Base-by-base conservation (phyloP, 352 stramenopile species). In the Plasmopara muralis region DNA sequence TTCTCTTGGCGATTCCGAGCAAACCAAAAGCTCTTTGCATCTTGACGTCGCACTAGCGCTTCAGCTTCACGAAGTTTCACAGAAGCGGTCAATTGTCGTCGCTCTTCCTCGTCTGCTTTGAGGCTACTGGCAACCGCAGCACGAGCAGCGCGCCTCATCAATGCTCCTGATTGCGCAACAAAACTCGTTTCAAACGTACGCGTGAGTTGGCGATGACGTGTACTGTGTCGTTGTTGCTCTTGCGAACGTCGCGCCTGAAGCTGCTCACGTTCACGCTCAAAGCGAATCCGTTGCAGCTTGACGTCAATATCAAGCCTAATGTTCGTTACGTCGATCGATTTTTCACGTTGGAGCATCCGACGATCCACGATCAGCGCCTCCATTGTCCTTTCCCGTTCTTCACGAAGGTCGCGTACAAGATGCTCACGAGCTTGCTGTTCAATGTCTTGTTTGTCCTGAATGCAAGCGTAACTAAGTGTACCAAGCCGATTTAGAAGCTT, bases 11-110 rank as follows among this genome's bases (percentile, higher is more conserved):
- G 75, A 57, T 89, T 87, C 39, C 44, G 57, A 7, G 83, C 70
- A 20, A 87, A 89, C 52, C 72, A 80, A 47, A 78, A 82, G 54
- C 76, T 87, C 43, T 89, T 85, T 28, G 72, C 72, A 43, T 87
- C 72, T 42, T 76, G 72, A 0, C 78, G 72, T 2, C 70, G 57
- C 3, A 58, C 62, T 0, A 70, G 42, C 0, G 66, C 65, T 35
- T 85, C 74, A 16, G 54, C 50, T 25, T 81, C 74, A 2, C 62
- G 64, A 4, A 64, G 14, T 13, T 60, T 64, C 1, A 82, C 60
- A 16, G 57, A 42, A 0, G 45, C 47, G 0, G 62, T 37, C 31
- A 69, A 43, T 4, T 55, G 66, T 15, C 69, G 59, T 6, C 72
- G 58, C 8, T 74, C 69, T 18, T 57, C 57, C 30, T 81, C 62